These are phyloP conservation scores for Physaria fendleri DNA, from an alignment of 345 rosid species.

Conservation along the genomic window DNA sequence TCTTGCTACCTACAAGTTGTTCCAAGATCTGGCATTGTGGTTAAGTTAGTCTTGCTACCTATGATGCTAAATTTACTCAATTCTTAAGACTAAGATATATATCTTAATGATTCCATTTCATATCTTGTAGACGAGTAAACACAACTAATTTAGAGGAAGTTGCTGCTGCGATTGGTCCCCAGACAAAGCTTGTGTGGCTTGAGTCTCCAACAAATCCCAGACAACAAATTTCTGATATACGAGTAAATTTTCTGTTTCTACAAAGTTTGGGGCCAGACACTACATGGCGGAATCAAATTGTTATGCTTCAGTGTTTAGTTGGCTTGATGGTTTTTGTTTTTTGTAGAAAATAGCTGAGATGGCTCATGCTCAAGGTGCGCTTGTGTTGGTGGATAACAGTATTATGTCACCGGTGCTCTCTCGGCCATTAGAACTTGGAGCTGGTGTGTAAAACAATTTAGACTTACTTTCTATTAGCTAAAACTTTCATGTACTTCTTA, in stretches of 20 bases:
- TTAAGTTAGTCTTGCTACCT: too few species aligned
- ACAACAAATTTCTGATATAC: slow-evolving; percentile 76
- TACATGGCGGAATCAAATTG: neutral
- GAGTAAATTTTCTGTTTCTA: slow-evolving; percentile 31
- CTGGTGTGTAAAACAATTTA: slow-evolving; percentile 43
- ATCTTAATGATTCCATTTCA: slow-evolving; percentile 2
- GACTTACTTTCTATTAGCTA: neutral
- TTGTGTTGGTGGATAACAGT: slow-evolving; percentile 86
- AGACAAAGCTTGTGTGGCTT: slow-evolving; percentile 84
- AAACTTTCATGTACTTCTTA: neutral
- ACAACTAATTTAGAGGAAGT: slow-evolving; percentile 62
- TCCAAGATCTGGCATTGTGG: too few species aligned
- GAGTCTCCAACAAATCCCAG: slow-evolving; percentile 94
- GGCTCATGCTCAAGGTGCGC: slow-evolving; percentile 77
- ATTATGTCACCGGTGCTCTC: slow-evolving; percentile 90
- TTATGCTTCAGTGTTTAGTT: neutral
- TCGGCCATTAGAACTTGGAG: slow-evolving; percentile 89
- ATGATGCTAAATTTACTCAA: too few species aligned
- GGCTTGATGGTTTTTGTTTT: neutral
- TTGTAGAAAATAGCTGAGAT: slow-evolving; percentile 79
- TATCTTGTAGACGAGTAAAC: slow-evolving; percentile 67
- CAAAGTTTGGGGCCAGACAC: neutral
- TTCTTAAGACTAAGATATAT: too few species aligned
- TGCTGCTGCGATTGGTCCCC: slow-evolving; percentile 68
- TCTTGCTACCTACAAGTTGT: too few species aligned